Percentiles rank a stretch among this genome's conserved stretches.
phyloP scores from a whole-genome alignment of 495 filamentous ascomycete species.

The Lepraria neglecta region DNA sequence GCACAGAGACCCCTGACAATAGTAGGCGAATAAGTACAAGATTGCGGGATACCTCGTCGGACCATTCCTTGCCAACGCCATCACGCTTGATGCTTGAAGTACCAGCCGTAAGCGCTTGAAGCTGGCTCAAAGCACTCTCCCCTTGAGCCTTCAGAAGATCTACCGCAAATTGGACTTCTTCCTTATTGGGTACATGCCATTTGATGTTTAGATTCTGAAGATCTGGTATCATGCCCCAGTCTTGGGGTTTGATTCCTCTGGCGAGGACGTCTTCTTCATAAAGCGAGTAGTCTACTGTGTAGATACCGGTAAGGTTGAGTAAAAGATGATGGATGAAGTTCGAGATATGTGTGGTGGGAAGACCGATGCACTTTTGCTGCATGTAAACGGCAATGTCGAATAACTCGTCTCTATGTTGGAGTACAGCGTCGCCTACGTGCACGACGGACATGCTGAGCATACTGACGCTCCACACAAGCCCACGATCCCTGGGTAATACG shows the following conservation, averaged over 20 bases:
- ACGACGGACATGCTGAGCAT: conserved; percentile 98
- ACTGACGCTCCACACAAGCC: conserved; percentile 92
- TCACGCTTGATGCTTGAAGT: conserved; percentile 82
- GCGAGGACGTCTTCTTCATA: conserved; percentile 64
- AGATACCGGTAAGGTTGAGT: conserved; percentile 91
- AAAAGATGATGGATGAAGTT: conserved; percentile 98
- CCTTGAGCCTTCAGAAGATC: conserved; percentile 78
- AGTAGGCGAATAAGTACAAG: conserved; percentile 78
- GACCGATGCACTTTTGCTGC: conserved; percentile 88
- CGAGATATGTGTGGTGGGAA: conserved; percentile 89
- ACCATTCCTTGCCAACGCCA: conserved; percentile 96
- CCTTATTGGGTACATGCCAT: conserved; percentile 78
- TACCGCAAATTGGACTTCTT: conserved; percentile 82
- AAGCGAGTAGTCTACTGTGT: conserved; percentile 79
- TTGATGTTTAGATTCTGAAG: conserved; percentile 71
- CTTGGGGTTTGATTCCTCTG: conserved; percentile 52
- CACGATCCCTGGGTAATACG: conserved; percentile 85
- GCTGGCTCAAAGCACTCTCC: conserved; percentile 56
- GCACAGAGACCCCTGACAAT: conserved; percentile 76
- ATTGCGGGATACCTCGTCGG: conserved; percentile 88
- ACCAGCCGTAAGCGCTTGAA: conserved; percentile 70
- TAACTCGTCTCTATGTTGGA: conserved; percentile 80
- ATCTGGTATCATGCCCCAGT: conserved; percentile 72
- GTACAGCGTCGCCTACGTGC: conserved; percentile 82
- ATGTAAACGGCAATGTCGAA: conserved; percentile 90